Evolutionary conservation across 371 early-diverging fungal genomes (phyloP).

Genomic region (Mucor saturninus): DNA sequence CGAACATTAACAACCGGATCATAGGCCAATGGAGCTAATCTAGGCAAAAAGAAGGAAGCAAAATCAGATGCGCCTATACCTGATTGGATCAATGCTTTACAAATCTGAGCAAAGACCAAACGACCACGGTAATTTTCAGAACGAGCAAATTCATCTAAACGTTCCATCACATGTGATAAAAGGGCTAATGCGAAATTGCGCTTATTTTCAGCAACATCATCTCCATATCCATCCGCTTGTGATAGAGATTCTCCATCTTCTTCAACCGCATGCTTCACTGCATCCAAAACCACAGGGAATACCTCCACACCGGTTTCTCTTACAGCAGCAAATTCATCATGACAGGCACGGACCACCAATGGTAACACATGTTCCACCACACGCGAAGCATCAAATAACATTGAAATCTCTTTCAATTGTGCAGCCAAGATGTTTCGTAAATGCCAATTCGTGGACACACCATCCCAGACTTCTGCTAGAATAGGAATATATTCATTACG

Average conservation of each 20-base stretch:
- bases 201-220: conserved; percentile 40
- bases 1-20: conserved; percentile 50
- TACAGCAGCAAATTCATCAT: conserved; percentile 62
- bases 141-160: conserved; percentile 51
- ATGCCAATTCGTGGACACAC: conserved; percentile 64
- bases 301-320: conserved; percentile 60
- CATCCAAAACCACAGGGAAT: conserved; percentile 54
- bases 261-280: conserved; percentile 53
- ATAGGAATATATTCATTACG: conserved; percentile 60
- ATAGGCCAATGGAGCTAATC: conserved; percentile 36
- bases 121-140: conserved; percentile 47
- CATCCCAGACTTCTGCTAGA: conserved; percentile 60
- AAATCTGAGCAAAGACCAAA: conserved; percentile 47
- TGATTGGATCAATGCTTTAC: conserved; percentile 36
- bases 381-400: conserved; percentile 56
- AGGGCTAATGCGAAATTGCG: conserved; percentile 46
- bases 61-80: conserved; percentile 39
- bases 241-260: conserved; percentile 51
- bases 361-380: conserved; percentile 60
- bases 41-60: conserved; percentile 39
- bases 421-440: conserved; percentile 59
- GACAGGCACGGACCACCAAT: conserved; percentile 57
- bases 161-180: conserved; percentile 55
- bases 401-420: conserved; percentile 56
- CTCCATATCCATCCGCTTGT: conserved; percentile 33